A percentile compares a stretch with the other conserved stretches of the same genome.
These are phyloP conservation scores for Pseudogymnoascus destructans DNA, from an alignment of 2,329 filamentous ascomycete species.

Conservation along the genomic window DNA sequence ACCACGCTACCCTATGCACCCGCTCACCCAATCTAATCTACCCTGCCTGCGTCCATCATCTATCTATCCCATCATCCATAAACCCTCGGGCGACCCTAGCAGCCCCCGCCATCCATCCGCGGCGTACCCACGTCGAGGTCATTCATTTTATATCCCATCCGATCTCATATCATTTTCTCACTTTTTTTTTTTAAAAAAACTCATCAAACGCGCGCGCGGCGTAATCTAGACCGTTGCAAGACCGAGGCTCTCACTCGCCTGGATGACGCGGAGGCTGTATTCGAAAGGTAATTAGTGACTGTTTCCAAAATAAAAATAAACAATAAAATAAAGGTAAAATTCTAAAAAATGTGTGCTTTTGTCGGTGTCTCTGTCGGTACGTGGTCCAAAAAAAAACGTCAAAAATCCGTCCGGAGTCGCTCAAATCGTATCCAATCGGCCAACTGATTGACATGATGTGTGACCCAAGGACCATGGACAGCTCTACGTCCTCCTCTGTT, in stretches of 20 bases:
- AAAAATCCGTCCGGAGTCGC: not conserved
- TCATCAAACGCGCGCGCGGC: not conserved
- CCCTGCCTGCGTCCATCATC: not conserved
- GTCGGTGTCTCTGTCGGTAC: not conserved
- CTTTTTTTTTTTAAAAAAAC: not conserved
- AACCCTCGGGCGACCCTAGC: not conserved
- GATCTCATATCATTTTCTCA: not conserved
- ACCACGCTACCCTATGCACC: not conserved
- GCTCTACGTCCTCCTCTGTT: not conserved
- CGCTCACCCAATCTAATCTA: constrained; percentile 9
- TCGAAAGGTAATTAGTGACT: not conserved
- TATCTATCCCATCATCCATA: constrained; percentile 4
- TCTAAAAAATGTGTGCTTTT: not conserved
- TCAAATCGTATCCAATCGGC: not conserved
- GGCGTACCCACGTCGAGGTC: not conserved
- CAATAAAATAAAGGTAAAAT: too few relatives aligned
- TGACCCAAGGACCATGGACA: too few relatives aligned
- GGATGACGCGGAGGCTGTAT: not conserved
- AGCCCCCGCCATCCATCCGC: not conserved
- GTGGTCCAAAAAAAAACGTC: not conserved
- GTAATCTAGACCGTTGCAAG: not conserved
- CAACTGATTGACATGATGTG: too few relatives aligned
- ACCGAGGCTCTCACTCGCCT: not conserved
- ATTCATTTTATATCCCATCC: not conserved
- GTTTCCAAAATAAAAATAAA: not conserved